phyloP scores from a whole-genome alignment of 2,329 filamentous ascomycete genomes.

The Pseudofabraea citricarpa region DNA sequence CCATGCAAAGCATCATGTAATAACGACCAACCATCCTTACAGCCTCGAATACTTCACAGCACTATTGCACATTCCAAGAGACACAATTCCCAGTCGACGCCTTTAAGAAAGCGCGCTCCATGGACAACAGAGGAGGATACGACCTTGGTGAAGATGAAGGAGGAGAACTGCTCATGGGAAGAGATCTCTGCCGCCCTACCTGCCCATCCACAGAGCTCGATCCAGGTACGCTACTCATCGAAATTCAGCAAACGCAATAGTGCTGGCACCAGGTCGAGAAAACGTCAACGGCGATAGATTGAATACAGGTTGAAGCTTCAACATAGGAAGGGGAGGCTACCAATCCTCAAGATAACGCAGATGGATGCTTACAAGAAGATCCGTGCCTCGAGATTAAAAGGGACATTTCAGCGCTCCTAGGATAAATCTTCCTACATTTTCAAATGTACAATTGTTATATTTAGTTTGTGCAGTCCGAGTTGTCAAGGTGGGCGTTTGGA shows the following conservation, averaged over 20 bases:
- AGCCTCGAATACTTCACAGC: not conserved
- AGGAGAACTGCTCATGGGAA: conserved; percentile 7
- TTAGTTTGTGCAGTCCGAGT: too few species aligned
- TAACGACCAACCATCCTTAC: not conserved
- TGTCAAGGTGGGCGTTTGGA: too few species aligned
- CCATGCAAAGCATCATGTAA: not conserved
- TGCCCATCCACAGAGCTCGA: too few species aligned
- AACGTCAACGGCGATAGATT: not conserved
- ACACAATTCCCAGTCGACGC: not conserved
- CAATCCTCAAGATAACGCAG: too few species aligned
- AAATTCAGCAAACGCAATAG: conserved; percentile 5
- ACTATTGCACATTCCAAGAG: not conserved
- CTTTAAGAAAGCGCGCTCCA: conserved; percentile 7
- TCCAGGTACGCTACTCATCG: conserved; percentile 7
- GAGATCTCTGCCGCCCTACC: conserved; percentile 6
- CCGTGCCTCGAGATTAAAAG: too few species aligned
- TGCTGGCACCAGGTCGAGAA: not conserved
- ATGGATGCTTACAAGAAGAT: too few species aligned
- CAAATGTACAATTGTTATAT: too few species aligned
- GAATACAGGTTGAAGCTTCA: too few species aligned
- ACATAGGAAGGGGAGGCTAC: too few species aligned
- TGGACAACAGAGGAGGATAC: conserved; percentile 9
- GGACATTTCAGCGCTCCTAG: too few species aligned
- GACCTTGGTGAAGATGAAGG: conserved; percentile 9
- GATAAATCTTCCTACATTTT: too few species aligned